These are phyloP conservation scores for Magnusiomyces paraingens DNA, from an alignment of 1,139 yeast genomes.

Conservation along the genomic window DNA sequence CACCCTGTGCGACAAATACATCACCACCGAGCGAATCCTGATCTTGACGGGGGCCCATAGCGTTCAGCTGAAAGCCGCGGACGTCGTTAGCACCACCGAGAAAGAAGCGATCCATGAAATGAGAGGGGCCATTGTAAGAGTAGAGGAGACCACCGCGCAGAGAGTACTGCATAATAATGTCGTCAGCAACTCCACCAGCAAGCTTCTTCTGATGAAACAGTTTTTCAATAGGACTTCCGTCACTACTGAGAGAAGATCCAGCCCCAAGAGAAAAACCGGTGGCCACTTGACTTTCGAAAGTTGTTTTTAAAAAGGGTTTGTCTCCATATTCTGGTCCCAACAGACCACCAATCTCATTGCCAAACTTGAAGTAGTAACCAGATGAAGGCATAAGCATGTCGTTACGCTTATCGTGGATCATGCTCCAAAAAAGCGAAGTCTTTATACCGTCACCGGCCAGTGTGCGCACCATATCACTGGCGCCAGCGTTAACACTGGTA, in stretches of 20 bases:
- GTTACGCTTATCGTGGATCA: constrained; percentile 31
- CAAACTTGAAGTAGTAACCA: constrained; percentile 51
- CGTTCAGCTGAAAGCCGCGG: constrained; percentile 67
- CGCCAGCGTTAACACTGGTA: constrained; percentile 35
- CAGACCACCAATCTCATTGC: constrained; percentile 53
- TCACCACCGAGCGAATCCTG: constrained; percentile 68
- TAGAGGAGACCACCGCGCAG: constrained; percentile 27
- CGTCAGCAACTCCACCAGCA: constrained; percentile 9
- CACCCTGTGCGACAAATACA: constrained; percentile 61
- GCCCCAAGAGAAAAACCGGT: constrained; percentile 10
- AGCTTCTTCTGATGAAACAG: constrained; percentile 6
- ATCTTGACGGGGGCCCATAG: constrained; percentile 77
- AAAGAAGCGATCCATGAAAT: constrained; percentile 45
- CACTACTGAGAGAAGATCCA: neutral
- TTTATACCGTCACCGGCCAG: constrained; percentile 37
- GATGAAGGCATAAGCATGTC: constrained; percentile 31
- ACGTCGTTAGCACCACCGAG: constrained; percentile 85
- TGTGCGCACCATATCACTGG: constrained; percentile 30
- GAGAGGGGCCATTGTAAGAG: constrained; percentile 27
- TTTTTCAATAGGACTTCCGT: constrained; percentile 1
- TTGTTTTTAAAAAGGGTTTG: constrained; percentile 31
- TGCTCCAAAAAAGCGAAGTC: constrained; percentile 30
- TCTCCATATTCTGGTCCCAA: constrained; percentile 26
- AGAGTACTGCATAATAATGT: constrained; percentile 20
- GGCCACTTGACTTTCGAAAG: constrained; percentile 30